Evolutionary conservation across 768 basidiomycete genomes (phyloP).

Genomic region (Hericium erinaceus): DNA sequence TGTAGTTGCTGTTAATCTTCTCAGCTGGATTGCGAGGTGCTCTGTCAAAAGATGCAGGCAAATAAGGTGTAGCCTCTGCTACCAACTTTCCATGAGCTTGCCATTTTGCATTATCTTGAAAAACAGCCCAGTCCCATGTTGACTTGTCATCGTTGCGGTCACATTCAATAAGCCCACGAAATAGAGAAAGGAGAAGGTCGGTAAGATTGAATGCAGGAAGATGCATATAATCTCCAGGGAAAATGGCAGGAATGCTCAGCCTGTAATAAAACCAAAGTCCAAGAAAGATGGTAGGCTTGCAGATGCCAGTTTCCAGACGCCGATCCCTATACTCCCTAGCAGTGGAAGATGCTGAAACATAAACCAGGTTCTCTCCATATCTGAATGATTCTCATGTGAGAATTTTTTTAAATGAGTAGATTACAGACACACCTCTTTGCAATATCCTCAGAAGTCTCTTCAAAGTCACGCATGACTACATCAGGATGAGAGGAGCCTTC

Average conservation of each 20-base stretch:
- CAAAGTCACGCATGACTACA: neutral
- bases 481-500: neutral
- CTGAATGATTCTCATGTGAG: too few species aligned
- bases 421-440: neutral
- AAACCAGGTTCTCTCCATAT: too few species aligned
- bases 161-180: slow-evolving; percentile 22
- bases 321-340: too few species aligned
- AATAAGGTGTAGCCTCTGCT: slow-evolving; percentile 21
- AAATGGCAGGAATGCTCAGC: slow-evolving; percentile 23
- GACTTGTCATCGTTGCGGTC: slow-evolving; percentile 14
- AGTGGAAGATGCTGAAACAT: too few species aligned
- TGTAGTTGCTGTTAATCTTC: slow-evolving; percentile 28
- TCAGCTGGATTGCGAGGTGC: slow-evolving; percentile 31
- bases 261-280: neutral
- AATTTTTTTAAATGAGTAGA: too few species aligned
- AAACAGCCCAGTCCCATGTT: slow-evolving; percentile 25
- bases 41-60: slow-evolving; percentile 33
- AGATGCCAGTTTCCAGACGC: neutral
- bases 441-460: neutral
- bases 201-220: slow-evolving; percentile 26
- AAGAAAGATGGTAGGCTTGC: neutral
- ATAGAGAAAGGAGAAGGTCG: slow-evolving; percentile 24
- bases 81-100: slow-evolving; percentile 26
- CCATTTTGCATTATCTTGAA: slow-evolving; percentile 21
- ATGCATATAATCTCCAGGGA: slow-evolving; percentile 32